Evolutionary conservation across 495 filamentous ascomycete species (phyloP).

Genomic region (Aspergillus steynii): DNA sequence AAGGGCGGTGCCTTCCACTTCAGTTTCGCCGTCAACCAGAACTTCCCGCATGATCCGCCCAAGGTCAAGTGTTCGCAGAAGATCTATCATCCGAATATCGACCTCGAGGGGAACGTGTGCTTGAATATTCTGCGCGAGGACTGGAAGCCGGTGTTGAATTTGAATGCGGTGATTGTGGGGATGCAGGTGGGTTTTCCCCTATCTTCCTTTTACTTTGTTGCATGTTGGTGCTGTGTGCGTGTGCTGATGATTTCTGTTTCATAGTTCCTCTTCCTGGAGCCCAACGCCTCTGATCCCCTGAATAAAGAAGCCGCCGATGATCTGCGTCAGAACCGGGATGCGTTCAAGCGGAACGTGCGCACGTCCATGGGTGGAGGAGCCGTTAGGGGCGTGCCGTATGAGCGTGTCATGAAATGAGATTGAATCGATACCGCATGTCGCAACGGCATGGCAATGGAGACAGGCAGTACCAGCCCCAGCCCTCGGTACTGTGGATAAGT

Average conservation of each 20-base stretch:
- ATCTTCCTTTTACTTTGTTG: constrained; percentile 6
- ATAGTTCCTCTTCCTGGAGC: constrained; percentile 95
- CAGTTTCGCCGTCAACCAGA: constrained; percentile 86
- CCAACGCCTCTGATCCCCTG: constrained; percentile 93
- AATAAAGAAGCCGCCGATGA: constrained; percentile 98
- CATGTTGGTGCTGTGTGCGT: not conserved
- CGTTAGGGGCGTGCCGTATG: constrained; percentile 72
- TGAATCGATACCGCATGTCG: not conserved
- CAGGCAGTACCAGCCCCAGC: no score
- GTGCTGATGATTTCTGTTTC: constrained; percentile 5
- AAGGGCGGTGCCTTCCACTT: constrained; percentile 87
- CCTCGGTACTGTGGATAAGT: not conserved
- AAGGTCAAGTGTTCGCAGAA: constrained; percentile 98
- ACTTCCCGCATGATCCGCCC: constrained; percentile 96
- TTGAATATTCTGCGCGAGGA: constrained; percentile 96
- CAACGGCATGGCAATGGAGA: no score
- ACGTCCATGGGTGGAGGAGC: constrained; percentile 76
- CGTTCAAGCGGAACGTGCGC: constrained; percentile 89
- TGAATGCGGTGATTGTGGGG: constrained; percentile 95
- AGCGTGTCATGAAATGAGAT: constrained; percentile 61
- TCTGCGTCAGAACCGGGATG: constrained; percentile 76
- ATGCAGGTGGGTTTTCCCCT: constrained; percentile 62
- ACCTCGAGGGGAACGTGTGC: constrained; percentile 96
- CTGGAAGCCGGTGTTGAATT: constrained; percentile 97
- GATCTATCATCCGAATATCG: constrained; percentile 99